Conservation (phyloP, 192 early-diverging fungal species). For the Entomortierella parvispora region DNA sequence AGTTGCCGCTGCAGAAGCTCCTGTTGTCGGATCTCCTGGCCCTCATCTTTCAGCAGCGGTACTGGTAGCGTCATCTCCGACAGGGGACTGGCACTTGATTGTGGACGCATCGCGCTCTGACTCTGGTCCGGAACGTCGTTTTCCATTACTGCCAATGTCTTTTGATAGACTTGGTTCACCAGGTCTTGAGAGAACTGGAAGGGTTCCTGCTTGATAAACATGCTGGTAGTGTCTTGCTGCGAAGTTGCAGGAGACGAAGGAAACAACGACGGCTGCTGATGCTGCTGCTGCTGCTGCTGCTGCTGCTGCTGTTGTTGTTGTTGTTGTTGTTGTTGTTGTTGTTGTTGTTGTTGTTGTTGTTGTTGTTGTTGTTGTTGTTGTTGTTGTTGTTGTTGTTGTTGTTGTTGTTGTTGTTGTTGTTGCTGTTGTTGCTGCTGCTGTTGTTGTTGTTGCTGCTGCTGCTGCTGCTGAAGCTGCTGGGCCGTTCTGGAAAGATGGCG, state of each 20-base stretch:
- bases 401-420: not conserved
- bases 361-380: conserved; percentile 3
- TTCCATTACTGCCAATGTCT: conserved; percentile 42
- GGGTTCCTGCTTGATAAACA: conserved; percentile 40
- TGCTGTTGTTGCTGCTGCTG: conserved; percentile 11
- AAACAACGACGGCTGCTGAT: not conserved
- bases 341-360: conserved; percentile 1
- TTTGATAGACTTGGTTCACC: conserved; percentile 53
- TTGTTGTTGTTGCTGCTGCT: conserved; percentile 30
- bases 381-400: conserved; percentile 4
- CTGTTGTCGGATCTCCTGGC: conserved; percentile 14
- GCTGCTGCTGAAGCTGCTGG: conserved; percentile 15
- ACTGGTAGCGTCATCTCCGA: conserved; percentile 40
- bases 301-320: not conserved
- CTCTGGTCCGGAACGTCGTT: conserved; percentile 1
- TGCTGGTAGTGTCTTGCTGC: conserved; percentile 13
- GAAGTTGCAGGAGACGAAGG: not conserved
- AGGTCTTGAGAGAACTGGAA: conserved; percentile 48
- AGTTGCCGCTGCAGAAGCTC: conserved; percentile 22
- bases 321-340: conserved; percentile 7
- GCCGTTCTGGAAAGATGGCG: conserved; percentile 1
- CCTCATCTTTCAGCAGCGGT: conserved; percentile 24
- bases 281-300: not conserved
- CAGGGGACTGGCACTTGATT: conserved; percentile 25
- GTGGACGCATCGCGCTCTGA: conserved; percentile 4